phyloP scores from a whole-genome alignment of 805 yeast species.

The Middelhovenomyces tepae region DNA sequence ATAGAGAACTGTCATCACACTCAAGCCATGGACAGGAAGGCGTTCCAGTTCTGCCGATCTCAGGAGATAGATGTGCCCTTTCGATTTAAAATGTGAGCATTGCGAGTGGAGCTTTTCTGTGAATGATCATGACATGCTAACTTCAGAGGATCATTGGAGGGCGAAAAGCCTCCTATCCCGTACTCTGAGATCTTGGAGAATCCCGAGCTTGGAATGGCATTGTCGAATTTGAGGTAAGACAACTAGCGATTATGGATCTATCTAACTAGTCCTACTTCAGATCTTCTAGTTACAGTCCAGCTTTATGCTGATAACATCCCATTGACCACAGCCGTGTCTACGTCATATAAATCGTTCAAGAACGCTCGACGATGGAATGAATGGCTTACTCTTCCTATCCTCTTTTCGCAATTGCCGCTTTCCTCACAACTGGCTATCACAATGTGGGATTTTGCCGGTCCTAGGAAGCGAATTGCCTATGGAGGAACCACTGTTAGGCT shows the following conservation, averaged over 20 bases:
- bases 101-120: constrained; percentile 4
- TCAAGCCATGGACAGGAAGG: constrained; percentile 27
- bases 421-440: constrained; percentile 51
- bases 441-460: constrained; percentile 60
- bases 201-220: constrained; percentile 37
- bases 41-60: constrained; percentile 48
- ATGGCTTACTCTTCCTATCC: constrained; percentile 65
- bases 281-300: constrained; percentile 37
- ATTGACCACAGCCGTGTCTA: constrained; percentile 40
- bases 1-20: not conserved
- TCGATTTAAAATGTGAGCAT: constrained; percentile 35
- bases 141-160: constrained; percentile 35
- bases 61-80: constrained; percentile 45
- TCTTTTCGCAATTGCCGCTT: constrained; percentile 60
- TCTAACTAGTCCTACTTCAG: constrained; percentile 22
- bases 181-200: constrained; percentile 39
- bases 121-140: constrained; percentile 2
- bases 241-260: not conserved
- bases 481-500: constrained; percentile 53
- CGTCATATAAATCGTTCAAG: constrained; percentile 42
- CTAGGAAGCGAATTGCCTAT: constrained; percentile 38
- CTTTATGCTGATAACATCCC: constrained; percentile 38
- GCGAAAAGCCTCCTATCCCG: constrained; percentile 32
- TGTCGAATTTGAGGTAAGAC: constrained; percentile 31
- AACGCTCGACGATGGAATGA: constrained; percentile 51